Conservation (phyloP, 2,329 filamentous ascomycete genomes). For the Ramularia endophylla region DNA sequence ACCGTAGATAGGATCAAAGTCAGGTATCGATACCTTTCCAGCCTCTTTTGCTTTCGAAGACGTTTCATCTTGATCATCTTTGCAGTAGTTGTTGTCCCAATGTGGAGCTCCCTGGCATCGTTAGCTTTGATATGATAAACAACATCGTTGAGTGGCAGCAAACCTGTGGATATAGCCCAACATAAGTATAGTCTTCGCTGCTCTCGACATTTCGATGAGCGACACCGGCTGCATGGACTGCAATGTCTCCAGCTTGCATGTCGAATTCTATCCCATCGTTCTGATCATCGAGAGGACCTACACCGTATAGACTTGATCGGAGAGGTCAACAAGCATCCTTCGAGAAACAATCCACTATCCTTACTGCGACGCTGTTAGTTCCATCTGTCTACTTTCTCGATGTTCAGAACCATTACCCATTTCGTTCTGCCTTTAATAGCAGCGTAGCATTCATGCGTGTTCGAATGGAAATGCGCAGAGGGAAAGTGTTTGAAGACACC, state of each 20-base stretch:
- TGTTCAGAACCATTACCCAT: not conserved
- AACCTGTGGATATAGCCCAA: slow-evolving; percentile 24
- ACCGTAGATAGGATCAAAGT: slow-evolving; percentile 15
- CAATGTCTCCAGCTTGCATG: slow-evolving; percentile 13
- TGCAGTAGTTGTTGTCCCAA: slow-evolving; percentile 25
- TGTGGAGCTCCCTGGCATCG: slow-evolving; percentile 12
- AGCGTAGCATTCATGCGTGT: slow-evolving; percentile 25
- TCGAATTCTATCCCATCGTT: slow-evolving; percentile 8
- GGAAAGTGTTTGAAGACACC: slow-evolving; percentile 21
- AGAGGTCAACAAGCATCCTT: not conserved
- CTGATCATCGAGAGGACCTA: slow-evolving; percentile 7
- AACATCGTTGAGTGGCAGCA: not conserved
- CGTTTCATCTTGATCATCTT: slow-evolving; percentile 16
- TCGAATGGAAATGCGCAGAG: slow-evolving; percentile 23
- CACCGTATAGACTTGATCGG: slow-evolving; percentile 8
- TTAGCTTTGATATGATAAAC: slow-evolving; percentile 6
- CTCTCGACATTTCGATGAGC: slow-evolving; percentile 22
- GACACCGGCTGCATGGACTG: slow-evolving; percentile 20
- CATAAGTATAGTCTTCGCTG: slow-evolving; percentile 23
- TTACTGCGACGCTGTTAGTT: too few species aligned
- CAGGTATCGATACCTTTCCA: slow-evolving; percentile 8
- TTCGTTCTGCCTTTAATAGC: slow-evolving; percentile 16
- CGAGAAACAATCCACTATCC: too few species aligned
- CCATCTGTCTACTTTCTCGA: too few species aligned
- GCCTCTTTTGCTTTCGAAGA: slow-evolving; percentile 9